phyloP scores from a whole-genome alignment of 2,329 filamentous ascomycete species.

The Fusarium humuli region DNA sequence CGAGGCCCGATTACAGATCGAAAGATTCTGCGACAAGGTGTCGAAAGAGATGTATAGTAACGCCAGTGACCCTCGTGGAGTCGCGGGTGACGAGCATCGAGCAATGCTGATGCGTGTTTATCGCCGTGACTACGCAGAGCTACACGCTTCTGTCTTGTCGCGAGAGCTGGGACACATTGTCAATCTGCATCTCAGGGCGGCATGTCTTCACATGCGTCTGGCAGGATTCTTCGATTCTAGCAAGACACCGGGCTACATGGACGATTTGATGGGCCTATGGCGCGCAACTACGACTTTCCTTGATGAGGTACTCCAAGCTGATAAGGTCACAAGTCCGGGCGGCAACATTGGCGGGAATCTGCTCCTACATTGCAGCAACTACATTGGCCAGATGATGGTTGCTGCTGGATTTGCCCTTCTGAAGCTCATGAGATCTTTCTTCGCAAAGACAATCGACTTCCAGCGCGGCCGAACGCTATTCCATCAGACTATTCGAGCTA shows the following conservation, averaged over 20 bases:
- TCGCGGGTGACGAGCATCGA: constrained; percentile 74
- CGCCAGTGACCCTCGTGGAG: constrained; percentile 76
- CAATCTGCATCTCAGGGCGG: constrained; percentile 77
- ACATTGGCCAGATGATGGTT: constrained; percentile 88
- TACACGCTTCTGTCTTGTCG: constrained; percentile 70
- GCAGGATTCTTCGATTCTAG: constrained; percentile 86
- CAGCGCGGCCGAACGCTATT: constrained; percentile 76
- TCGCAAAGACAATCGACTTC: constrained; percentile 77
- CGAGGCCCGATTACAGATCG: constrained; percentile 75
- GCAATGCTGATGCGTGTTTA: constrained; percentile 75
- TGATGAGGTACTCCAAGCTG: constrained; percentile 70
- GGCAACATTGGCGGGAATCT: constrained; percentile 62
- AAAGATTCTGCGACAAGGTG: constrained; percentile 81
- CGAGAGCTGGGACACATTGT: constrained; percentile 68
- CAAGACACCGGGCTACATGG: constrained; percentile 75
- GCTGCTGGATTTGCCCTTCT: constrained; percentile 81
- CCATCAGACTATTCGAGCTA: constrained; percentile 75
- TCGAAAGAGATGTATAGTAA: constrained; percentile 85
- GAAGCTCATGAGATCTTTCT: constrained; percentile 82
- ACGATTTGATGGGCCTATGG: constrained; percentile 81
- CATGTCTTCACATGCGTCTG: constrained; percentile 79
- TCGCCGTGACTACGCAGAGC: constrained; percentile 71
- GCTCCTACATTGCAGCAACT: constrained; percentile 76
- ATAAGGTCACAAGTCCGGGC: constrained; percentile 60
- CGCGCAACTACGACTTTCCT: constrained; percentile 77